Conservation (phyloP, 1,139 yeast species). For the Suzukiozyma palmioleophila region DNA sequence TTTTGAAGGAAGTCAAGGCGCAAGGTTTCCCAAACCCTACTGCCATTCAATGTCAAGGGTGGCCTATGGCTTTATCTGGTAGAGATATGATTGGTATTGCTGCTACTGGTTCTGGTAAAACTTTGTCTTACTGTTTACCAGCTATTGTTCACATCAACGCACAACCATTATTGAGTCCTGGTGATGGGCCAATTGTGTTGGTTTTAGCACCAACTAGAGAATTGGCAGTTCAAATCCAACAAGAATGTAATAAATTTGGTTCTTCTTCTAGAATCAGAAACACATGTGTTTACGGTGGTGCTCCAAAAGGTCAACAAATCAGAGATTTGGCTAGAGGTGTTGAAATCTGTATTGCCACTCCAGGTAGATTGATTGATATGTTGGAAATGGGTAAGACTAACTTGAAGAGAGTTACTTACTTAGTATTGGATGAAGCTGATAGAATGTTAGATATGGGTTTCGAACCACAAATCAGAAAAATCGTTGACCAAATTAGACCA, state of each 20-base stretch:
- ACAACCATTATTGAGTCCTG: conserved; percentile 85
- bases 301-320: conserved; percentile 95
- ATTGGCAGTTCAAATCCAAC: conserved; percentile 95
- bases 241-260: conserved; percentile 94
- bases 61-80: conserved; percentile 99
- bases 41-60: conserved; percentile 97
- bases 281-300: conserved; percentile 99
- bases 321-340: conserved; percentile 94
- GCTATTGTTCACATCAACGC: conserved; percentile 97
- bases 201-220: conserved; percentile 99
- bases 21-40: conserved; percentile 95
- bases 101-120: conserved; percentile 98
- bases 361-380: conserved; percentile 98
- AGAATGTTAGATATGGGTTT: conserved; percentile 97
- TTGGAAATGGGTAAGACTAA: conserved; percentile 93
- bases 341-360: conserved; percentile 94
- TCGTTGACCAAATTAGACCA: conserved; percentile 92
- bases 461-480: conserved; percentile 94
- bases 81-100: conserved; percentile 99
- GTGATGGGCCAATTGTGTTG: conserved; percentile 96
- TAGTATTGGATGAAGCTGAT: conserved; percentile 96
- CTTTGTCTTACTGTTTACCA: conserved; percentile 93
- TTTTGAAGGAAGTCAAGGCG: conserved; percentile 79
- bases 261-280: conserved; percentile 87
- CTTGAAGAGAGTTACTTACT: conserved; percentile 91